Evolutionary conservation across 139 green algal species (phyloP).

Genomic region (Dunaliella sp.): DNA sequence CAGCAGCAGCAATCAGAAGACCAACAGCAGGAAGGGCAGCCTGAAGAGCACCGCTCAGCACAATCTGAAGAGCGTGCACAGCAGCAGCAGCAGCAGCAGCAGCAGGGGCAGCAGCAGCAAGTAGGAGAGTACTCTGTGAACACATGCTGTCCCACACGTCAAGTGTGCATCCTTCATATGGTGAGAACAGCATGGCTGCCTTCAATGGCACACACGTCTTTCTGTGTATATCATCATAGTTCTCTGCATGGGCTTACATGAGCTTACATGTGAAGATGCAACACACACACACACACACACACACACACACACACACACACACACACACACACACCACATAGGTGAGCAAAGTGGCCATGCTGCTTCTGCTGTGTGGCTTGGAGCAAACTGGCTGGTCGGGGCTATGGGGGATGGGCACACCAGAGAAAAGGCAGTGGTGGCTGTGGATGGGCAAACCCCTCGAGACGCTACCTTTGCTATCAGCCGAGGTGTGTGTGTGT

Average conservation of each 20-base stretch:
- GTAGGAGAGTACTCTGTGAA: not conserved
- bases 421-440: not conserved
- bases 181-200: too few relatives aligned
- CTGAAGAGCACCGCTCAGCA: too few relatives aligned
- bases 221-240: too few relatives aligned
- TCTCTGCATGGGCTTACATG: too few relatives aligned
- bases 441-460: not conserved
- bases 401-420: not conserved
- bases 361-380: conserved; percentile 42
- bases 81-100: not conserved
- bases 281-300: too few relatives aligned
- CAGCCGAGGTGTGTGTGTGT: not conserved
- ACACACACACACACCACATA: too few relatives aligned
- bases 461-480: not conserved
- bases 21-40: not conserved
- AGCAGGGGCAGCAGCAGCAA: not conserved
- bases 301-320: too few relatives aligned
- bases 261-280: too few relatives aligned
- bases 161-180: not conserved
- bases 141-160: not conserved
- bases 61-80: not conserved
- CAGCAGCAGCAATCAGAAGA: too few relatives aligned
- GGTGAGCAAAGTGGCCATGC: conserved; percentile 36
- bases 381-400: not conserved
- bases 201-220: too few relatives aligned